Conservation (phyloP, 768 basidiomycete genomes). For the Symmetrospora coprosmae region DNA sequence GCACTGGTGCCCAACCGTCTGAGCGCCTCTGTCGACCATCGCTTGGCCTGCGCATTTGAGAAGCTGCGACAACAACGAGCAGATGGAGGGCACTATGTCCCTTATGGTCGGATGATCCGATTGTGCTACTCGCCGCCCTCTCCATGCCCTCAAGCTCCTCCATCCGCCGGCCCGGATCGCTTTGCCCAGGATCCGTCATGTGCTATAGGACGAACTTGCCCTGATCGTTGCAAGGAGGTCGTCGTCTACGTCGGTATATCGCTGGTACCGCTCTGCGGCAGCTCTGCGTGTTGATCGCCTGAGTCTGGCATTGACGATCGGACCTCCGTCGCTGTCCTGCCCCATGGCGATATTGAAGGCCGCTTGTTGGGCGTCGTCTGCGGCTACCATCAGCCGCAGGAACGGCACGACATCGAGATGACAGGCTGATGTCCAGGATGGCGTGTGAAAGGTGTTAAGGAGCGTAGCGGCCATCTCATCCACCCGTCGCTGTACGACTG, state of each 20-base stretch:
- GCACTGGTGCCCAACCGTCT: too few relatives aligned
- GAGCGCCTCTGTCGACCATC: too few relatives aligned
- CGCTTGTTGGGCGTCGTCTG: constrained; percentile 46
- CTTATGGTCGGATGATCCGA: too few relatives aligned
- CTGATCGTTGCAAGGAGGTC: not conserved
- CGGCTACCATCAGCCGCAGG: constrained; percentile 50
- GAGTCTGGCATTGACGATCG: not conserved
- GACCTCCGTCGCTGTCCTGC: not conserved
- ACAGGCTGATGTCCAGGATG: constrained; percentile 37
- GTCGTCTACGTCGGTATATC: not conserved
- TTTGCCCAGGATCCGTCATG: too few relatives aligned
- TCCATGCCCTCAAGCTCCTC: too few relatives aligned
- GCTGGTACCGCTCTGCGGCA: not conserved
- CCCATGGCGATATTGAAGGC: constrained; percentile 19
- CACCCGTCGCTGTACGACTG: not conserved
- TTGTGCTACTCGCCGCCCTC: too few relatives aligned
- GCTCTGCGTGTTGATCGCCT: constrained; percentile 6
- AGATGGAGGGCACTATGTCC: too few relatives aligned
- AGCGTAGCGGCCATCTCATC: not conserved
- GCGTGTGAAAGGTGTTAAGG: not conserved
- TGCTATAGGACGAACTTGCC: not conserved
- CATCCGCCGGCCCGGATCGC: too few relatives aligned
- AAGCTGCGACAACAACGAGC: too few relatives aligned
- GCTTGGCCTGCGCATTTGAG: too few relatives aligned
- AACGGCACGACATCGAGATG: constrained; percentile 59